Evolutionary conservation across 345 rosid genomes (phyloP).

Genomic region (Corchorus olitorius): DNA sequence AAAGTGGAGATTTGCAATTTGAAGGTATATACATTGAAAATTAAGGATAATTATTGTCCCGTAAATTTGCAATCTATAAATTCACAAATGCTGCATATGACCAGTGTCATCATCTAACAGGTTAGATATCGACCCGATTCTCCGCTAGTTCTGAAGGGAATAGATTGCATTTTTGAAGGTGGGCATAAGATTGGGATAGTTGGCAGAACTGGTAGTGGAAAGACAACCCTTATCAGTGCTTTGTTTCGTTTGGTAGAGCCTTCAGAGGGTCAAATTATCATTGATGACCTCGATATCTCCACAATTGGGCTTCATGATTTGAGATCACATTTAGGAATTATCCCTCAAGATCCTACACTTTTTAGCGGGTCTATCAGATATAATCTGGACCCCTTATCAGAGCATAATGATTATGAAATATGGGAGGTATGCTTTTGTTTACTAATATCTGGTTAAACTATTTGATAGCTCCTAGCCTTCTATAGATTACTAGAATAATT

Average conservation of each 20-base stretch:
- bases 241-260: constrained; percentile 51
- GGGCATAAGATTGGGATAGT: constrained; percentile 64
- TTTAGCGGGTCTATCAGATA: constrained; percentile 54
- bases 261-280: constrained; percentile 47
- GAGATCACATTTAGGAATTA: constrained; percentile 25
- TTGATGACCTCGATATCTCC: constrained; percentile 51
- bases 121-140: constrained; percentile 50
- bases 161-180: constrained; percentile 52
- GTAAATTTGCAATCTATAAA: not conserved
- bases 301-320: not conserved
- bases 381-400: constrained; percentile 48
- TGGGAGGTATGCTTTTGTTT: constrained; percentile 45
- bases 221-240: constrained; percentile 46
- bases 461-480: not conserved
- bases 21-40: constrained; percentile 36
- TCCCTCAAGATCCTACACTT: constrained; percentile 74
- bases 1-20: constrained; percentile 48
- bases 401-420: constrained; percentile 40
- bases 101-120: constrained; percentile 28
- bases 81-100: not conserved
- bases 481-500: not conserved
- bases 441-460: not conserved
- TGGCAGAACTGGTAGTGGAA: constrained; percentile 70
- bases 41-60: not conserved
- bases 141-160: constrained; percentile 56